phyloP scores from a whole-genome alignment of 805 yeast species.

The Saccharomycopsis fermentans region DNA sequence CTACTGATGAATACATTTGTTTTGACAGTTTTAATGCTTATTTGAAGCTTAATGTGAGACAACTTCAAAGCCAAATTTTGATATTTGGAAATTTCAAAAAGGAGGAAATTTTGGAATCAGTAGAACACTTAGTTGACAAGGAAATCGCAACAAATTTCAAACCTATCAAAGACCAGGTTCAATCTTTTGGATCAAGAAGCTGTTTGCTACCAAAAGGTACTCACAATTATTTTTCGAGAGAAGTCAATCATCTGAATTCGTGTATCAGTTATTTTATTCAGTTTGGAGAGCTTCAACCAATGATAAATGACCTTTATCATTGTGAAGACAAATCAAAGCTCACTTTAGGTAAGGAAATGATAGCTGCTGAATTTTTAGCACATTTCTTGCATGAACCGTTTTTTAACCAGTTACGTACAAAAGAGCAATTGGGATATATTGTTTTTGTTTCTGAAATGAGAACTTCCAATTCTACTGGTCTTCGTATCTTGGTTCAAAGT shows the following conservation, averaged over 20 bases:
- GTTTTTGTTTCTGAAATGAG: conserved; percentile 66
- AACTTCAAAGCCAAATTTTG: conserved; percentile 59
- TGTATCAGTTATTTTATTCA: conserved; percentile 74
- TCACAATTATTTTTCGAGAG: conserved; percentile 36
- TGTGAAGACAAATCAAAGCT: not conserved
- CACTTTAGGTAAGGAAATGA: conserved; percentile 22
- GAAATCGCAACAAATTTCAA: not conserved
- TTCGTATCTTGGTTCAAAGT: conserved; percentile 71
- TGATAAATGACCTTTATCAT: not conserved
- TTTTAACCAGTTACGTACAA: conserved; percentile 80
- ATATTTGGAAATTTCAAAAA: conserved; percentile 63
- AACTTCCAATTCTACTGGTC: conserved; percentile 29
- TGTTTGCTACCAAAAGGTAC: conserved; percentile 32
- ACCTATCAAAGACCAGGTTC: not conserved
- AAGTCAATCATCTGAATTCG: conserved; percentile 62
- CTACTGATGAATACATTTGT: conserved; percentile 38
- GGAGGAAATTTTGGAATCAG: not conserved
- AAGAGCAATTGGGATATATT: conserved; percentile 91
- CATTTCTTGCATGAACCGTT: conserved; percentile 80
- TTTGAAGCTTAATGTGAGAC: conserved; percentile 28
- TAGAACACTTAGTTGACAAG: not conserved
- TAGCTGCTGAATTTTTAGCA: conserved; percentile 53
- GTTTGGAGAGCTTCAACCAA: conserved; percentile 33
- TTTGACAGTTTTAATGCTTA: conserved; percentile 39
- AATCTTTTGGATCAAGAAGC: conserved; percentile 26